Evolutionary conservation across 2,329 filamentous ascomycete species (phyloP), one percentile per base, ranked within the genome.

Genomic region (Berkeleyomyces rouxiae): DNA sequence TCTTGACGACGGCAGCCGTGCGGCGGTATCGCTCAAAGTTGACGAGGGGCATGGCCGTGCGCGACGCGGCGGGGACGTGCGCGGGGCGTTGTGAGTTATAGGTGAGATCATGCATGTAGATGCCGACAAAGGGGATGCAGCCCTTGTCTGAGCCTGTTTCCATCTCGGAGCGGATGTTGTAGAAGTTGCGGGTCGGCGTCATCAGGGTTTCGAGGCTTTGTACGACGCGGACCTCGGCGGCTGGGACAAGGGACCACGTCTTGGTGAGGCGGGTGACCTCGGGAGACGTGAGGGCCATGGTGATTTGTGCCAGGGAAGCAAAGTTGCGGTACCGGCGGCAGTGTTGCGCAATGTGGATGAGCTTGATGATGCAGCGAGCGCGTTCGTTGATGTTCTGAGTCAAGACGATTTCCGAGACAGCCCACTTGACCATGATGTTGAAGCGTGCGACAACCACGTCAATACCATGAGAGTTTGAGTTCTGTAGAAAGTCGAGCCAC

Each of bases 401-500:
- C 58, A 93, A 78, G 7, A 93, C 80, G 67, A 87, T 82, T 71
- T 92, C 87, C 0, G 88, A 92, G 37, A 90, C 81, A 37, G 83
- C 85, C 88, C 88, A 93, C 71, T 92, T 92, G 65, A 91, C 88
- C 76, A 92, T 87, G 66, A 93, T 82, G 71, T 93, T 93, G 76
- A 93, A 93, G 58, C 88, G 85, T 7, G 88, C 87, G 71, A 92
- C 88, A 58, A 91, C 87, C 31, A 93, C 85, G 70, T 92, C 88
- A 44, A 93, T 86, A 11, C 88, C 88, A 61, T 81, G 82, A 1
- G 86, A 84, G 67, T 88, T 84, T 51, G 84, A 80, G 59, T 84
- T 84, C 61, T 85, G 82, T 47, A 92, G 76, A 70, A 90, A 92
- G 51, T 89, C 85, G 9, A 92, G 88, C 88, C 88, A 93, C 31